Evolutionary conservation across 2,329 filamentous ascomycete genomes (phyloP).

Genomic region (Nakataea oryzae): DNA sequence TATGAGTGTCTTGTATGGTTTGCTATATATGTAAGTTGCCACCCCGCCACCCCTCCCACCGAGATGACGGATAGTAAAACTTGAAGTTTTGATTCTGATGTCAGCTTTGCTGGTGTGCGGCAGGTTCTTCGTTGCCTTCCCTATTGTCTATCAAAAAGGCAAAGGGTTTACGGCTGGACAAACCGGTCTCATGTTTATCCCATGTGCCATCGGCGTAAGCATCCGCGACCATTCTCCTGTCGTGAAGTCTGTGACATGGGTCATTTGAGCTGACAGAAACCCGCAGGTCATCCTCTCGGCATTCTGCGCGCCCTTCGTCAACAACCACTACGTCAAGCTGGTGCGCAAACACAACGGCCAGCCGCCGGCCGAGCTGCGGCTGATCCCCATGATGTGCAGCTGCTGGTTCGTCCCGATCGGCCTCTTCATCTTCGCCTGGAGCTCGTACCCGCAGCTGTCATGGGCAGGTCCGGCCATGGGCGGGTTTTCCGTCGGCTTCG

Average conservation of each 20-base stretch:
- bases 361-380: conserved; percentile 65
- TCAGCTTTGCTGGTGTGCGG: background rate
- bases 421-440: conserved; percentile 49
- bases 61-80: background rate
- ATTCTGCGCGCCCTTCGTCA: conserved; percentile 58
- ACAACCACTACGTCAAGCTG: conserved; percentile 67
- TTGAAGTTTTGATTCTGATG: background rate
- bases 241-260: background rate
- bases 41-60: no score
- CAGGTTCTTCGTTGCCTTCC: conserved; percentile 39
- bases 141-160: conserved; percentile 64
- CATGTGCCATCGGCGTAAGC: conserved; percentile 57
- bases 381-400: conserved; percentile 73
- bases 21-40: conserved; percentile 61
- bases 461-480: conserved; percentile 67
- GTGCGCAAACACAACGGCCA: conserved; percentile 54
- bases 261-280: background rate
- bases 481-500: conserved; percentile 64
- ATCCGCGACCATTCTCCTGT: background rate
- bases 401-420: conserved; percentile 61
- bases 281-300: conserved; percentile 47
- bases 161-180: conserved; percentile 67
- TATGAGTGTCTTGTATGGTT: conserved; percentile 71
- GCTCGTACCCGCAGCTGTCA: conserved; percentile 51
- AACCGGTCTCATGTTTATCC: conserved; percentile 82